Evolutionary conservation across 2,329 filamentous ascomycete genomes (phyloP).

Genomic region (Cercospora berteroae): DNA sequence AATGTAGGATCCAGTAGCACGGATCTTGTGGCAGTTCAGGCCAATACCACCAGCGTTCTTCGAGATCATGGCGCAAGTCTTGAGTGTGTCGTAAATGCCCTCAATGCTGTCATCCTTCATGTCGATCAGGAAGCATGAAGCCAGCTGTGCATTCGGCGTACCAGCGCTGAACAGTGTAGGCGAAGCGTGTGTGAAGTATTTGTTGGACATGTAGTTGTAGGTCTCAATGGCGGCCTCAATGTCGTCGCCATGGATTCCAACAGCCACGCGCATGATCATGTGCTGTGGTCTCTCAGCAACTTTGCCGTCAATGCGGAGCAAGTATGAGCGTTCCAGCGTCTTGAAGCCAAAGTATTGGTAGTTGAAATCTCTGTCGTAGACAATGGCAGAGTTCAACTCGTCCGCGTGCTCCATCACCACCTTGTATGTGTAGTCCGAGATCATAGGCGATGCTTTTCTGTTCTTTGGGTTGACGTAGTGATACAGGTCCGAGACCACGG

Average conservation of each 20-base stretch:
- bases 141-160: slow-evolving; percentile 89
- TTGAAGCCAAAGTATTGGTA: slow-evolving; percentile 99
- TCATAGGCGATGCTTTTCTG: slow-evolving; percentile 81
- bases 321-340: slow-evolving; percentile 95
- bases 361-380: slow-evolving; percentile 99
- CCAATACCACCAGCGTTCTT: slow-evolving; percentile 99
- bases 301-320: slow-evolving; percentile 92
- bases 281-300: slow-evolving; percentile 97
- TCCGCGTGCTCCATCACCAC: slow-evolving; percentile 94
- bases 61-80: slow-evolving; percentile 99
- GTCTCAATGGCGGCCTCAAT: slow-evolving; percentile 95
- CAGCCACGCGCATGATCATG: slow-evolving; percentile 99
- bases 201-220: slow-evolving; percentile 98
- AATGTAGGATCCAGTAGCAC: slow-evolving; percentile 96
- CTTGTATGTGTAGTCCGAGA: slow-evolving; percentile 85
- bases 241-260: slow-evolving; percentile 93
- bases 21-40: slow-evolving; percentile 93
- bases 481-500: slow-evolving; percentile 88
- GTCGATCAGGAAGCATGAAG: slow-evolving; percentile 97
- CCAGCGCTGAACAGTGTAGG: slow-evolving; percentile 98
- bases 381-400: slow-evolving; percentile 96
- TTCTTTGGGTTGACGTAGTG: slow-evolving; percentile 97
- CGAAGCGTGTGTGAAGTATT: slow-evolving; percentile 97
- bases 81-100: slow-evolving; percentile 97
- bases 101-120: slow-evolving; percentile 99